Evolutionary conservation across 306 rosid genomes (phyloP).

Genomic region (Dalbergia oliveri): DNA sequence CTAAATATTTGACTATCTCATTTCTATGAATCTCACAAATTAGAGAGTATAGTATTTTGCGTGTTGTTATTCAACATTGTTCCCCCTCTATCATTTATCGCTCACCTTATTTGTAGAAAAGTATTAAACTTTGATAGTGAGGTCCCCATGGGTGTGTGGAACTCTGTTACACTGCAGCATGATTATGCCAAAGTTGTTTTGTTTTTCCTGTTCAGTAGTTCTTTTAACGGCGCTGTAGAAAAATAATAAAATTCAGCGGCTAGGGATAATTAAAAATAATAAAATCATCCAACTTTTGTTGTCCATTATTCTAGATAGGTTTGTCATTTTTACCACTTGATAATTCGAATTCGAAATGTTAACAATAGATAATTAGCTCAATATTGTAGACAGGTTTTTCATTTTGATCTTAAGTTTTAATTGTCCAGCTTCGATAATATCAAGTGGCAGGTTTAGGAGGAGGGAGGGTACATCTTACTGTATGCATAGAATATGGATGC

Average conservation of each 20-base stretch:
- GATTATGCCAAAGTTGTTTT: no score
- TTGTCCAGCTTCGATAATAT: not conserved
- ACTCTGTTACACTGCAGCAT: no score
- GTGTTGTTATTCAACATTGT: no score
- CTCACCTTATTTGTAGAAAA: no score
- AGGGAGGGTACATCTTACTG: not conserved
- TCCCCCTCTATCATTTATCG: no score
- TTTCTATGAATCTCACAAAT: not conserved
- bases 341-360: not conserved
- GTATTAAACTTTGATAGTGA: no score
- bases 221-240: no score
- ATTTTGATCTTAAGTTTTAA: not conserved
- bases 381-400: not conserved
- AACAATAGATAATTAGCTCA: not conserved
- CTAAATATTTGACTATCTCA: not conserved
- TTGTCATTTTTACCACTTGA: no score
- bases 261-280: not conserved
- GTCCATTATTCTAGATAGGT: not conserved
- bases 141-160: no score
- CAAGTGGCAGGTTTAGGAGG: not conserved
- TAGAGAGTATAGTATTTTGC: no score
- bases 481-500: not conserved
- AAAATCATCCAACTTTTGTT: constrained; percentile 3
- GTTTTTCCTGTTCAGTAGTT: no score
- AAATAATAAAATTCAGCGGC: no score